A percentile compares a stretch with the other conserved stretches of the same genome.
Conservation (phyloP, 148 eudicot species). For the Nyssa sinensis region DNA sequence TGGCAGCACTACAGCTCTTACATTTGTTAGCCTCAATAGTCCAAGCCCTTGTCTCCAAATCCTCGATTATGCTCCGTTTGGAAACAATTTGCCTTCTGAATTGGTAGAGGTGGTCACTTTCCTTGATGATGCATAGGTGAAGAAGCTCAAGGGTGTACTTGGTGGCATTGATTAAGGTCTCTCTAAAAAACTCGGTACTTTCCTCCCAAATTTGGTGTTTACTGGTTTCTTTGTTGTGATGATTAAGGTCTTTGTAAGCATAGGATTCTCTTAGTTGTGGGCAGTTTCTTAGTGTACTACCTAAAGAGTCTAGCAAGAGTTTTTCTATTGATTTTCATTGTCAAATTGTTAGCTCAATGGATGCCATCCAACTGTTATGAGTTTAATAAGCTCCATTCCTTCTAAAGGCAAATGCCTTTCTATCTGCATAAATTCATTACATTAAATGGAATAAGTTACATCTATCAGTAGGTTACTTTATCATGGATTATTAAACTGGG, state of each 20-base stretch:
- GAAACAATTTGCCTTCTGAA: conserved; percentile 49
- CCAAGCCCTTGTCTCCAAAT: conserved; percentile 82
- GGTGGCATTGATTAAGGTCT: conserved; percentile 53
- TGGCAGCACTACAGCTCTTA: conserved; percentile 39
- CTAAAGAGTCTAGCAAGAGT: neutral
- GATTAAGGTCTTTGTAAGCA: neutral
- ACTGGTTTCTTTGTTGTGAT: neutral
- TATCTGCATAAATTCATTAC: neutral
- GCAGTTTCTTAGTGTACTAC: neutral
- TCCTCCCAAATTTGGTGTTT: neutral
- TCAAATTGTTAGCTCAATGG: conserved; percentile 1
- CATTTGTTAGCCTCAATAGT: conserved; percentile 58
- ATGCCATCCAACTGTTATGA: neutral
- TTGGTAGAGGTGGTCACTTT: conserved; percentile 55
- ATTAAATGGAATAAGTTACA: neutral
- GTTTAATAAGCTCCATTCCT: neutral
- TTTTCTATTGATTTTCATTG: neutral
- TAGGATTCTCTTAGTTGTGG: neutral
- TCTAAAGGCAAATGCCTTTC: conserved; percentile 1
- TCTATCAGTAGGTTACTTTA: neutral
- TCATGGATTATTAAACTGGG: neutral
- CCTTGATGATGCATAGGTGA: conserved; percentile 51
- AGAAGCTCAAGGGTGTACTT: conserved; percentile 78
- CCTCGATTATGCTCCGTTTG: conserved; percentile 62
- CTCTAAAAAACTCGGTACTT: neutral